phyloP scores from a whole-genome alignment of 2,329 filamentous ascomycete species.

The Penicillium brasilianum region DNA sequence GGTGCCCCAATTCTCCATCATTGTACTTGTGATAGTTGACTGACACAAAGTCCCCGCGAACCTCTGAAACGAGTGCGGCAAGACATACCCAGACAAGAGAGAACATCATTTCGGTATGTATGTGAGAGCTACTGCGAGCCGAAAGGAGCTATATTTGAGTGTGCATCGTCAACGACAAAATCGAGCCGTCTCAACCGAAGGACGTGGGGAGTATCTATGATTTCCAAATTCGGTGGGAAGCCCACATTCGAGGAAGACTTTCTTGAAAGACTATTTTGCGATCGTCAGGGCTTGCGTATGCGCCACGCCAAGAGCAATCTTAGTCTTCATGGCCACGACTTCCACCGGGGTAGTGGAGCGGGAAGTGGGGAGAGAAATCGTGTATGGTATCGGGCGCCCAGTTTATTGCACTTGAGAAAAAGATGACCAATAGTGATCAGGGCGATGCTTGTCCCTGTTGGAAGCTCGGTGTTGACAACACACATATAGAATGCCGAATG shows the following conservation, averaged over 20 bases:
- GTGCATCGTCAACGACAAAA: background rate
- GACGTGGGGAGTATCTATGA: background rate
- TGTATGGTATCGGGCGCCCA: background rate
- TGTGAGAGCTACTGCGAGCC: background rate
- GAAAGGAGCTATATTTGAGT: background rate
- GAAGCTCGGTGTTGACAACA: background rate
- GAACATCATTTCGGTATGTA: background rate
- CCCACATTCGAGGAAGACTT: background rate
- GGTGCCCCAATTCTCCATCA: constrained; percentile 15
- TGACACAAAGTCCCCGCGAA: constrained; percentile 16
- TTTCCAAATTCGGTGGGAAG: background rate
- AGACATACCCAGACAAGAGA: constrained; percentile 1
- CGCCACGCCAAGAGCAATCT: background rate
- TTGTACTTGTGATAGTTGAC: constrained; percentile 19
- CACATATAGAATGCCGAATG: background rate
- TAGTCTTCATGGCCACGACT: background rate
- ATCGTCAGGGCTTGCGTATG: background rate
- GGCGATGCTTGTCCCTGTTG: background rate
- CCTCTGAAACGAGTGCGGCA: background rate
- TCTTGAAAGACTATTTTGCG: background rate
- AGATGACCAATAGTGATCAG: background rate
- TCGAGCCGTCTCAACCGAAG: background rate
- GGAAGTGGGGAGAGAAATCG: background rate
- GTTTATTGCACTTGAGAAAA: background rate
- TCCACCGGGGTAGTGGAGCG: background rate